Evolutionary conservation across 345 rosid species (phyloP).

Genomic region (Durio zibethinus): DNA sequence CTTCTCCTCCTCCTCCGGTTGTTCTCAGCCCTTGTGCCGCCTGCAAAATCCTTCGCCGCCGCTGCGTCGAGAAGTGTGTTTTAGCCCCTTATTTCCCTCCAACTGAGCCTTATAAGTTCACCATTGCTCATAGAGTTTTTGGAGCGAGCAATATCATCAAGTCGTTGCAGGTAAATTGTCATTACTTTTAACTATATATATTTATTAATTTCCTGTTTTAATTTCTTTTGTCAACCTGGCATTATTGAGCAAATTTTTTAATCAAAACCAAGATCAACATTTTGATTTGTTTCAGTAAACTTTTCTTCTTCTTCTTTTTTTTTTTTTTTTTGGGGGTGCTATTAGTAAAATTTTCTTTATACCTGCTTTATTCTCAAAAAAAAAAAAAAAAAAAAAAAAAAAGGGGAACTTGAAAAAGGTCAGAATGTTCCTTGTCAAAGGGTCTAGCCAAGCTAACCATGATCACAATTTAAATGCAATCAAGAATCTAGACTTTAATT

Average conservation of each 20-base stretch:
- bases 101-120: conserved; percentile 61
- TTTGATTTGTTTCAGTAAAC: too few relatives aligned
- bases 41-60: conserved; percentile 72
- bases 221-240: neutral
- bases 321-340: too few relatives aligned
- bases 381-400: too few relatives aligned
- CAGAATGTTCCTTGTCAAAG: too few relatives aligned
- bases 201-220: too few relatives aligned
- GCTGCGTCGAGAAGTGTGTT: conserved; percentile 60
- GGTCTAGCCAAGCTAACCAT: too few relatives aligned
- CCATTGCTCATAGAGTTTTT: conserved; percentile 65
- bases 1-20: conserved; percentile 19
- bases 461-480: neutral
- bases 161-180: conserved; percentile 47
- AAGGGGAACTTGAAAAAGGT: too few relatives aligned
- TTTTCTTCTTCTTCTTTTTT: too few relatives aligned
- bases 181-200: too few relatives aligned
- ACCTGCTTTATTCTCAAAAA: too few relatives aligned
- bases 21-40: conserved; percentile 70
- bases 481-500: neutral
- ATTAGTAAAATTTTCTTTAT: too few relatives aligned
- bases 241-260: neutral
- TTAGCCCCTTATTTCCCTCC: conserved; percentile 89
- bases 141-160: conserved; percentile 74
- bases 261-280: neutral